Base-by-base conservation (phyloP, 495 filamentous ascomycete genomes). In the Trichodelitschia bisporula region DNA sequence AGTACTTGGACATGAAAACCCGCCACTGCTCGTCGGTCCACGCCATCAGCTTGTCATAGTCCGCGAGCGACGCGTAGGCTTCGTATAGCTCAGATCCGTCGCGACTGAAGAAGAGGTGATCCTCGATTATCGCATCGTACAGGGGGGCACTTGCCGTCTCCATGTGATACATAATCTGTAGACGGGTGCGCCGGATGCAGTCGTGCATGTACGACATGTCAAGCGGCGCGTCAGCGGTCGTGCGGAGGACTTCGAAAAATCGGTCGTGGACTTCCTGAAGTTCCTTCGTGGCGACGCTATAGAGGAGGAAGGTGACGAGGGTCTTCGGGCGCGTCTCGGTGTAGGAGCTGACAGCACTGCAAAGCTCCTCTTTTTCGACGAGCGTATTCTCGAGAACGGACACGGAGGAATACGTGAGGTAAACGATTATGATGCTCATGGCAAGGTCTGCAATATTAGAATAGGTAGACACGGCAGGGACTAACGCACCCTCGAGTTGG, bases 311-410 rank as follows among this genome's bases (percentile, higher is more conserved):
- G 53, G 69, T 78, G 24, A 95, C 75, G 32, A 90, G 58, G 15
- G 69, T 70, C 39, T 71, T 70, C n/a, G 79, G 78, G 21, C 79
- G 67, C 19, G 63, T 54, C 30, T 92, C 80, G 26, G 62, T 72
- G 41, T 61, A 64, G 43, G 72, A 79, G 18, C 65, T 64, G 4
- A 93, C 66, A 2, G 66, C 72, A 53, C 82, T 91, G 8, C 79
- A 77, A 32, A 93, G 58, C 36, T 90, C 73, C 45, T 95, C 83
- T 41, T 73, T 83, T 42, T 99, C 89, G 6, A 99, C 86, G 32
- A 99, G 61, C 13, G 66, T 65, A 39, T 91, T 92, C 36, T 95
- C 84, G 12, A 99, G 54, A 10, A 95, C 56, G 1, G 82, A 84
- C 2, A 90, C 78, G 3, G 86, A 86, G 2, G 86, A 95, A 10